Evolutionary conservation across 345 rosid species (phyloP).

Genomic region (Geranium rotundifolium): DNA sequence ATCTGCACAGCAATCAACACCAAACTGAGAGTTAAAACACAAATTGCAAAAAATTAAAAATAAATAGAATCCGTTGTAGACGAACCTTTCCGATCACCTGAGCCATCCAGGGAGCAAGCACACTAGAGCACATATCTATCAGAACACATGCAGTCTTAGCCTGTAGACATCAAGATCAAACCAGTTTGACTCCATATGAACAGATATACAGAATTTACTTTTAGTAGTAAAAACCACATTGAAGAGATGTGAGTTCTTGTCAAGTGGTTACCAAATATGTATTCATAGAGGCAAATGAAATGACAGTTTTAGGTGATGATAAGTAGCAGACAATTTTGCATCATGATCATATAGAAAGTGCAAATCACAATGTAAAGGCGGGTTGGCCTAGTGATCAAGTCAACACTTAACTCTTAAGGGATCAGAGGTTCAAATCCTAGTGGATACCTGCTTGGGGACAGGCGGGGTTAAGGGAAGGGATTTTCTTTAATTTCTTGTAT

Average conservation of each 20-base stretch:
- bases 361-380: background rate
- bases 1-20: constrained; percentile 26
- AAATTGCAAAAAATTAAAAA: background rate
- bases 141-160: constrained; percentile 76
- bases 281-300: too few species aligned
- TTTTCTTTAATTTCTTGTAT: too few species aligned
- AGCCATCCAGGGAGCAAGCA: constrained; percentile 66
- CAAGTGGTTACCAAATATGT: background rate
- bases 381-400: background rate
- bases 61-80: constrained; percentile 5
- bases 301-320: too few species aligned
- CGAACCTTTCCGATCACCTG: constrained; percentile 70
- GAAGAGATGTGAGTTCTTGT: background rate
- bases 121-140: constrained; percentile 64
- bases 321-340: too few species aligned
- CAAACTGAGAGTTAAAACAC: background rate
- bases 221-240: background rate
- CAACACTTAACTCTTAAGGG: too few species aligned
- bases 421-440: too few species aligned
- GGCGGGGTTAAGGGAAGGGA: too few species aligned
- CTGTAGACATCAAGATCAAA: constrained; percentile 19
- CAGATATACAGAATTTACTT: background rate
- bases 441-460: too few species aligned
- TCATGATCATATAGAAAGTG: background rate
- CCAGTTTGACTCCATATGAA: background rate